Base-by-base conservation (phyloP, 768 basidiomycete species). In the Tylopilus plumbeoviolaceoides region DNA sequence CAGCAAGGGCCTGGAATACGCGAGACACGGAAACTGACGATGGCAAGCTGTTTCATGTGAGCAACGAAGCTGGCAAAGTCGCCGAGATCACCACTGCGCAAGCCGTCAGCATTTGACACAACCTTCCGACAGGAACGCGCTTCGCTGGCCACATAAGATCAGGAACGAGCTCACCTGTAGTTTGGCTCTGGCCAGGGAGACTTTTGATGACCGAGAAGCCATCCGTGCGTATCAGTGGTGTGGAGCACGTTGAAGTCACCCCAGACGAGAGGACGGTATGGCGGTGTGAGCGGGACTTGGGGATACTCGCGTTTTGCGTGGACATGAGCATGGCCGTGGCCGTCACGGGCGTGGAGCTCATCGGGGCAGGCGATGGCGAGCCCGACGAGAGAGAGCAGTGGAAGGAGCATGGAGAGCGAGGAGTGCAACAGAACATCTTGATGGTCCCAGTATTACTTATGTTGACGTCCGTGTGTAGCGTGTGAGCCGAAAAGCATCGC, bases 241-340 rank as follows among this genome's bases (percentile, higher is more conserved):
- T 86, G 83, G 43, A 94, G 77, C 61, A 94, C 79, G 64, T 95
- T 95, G 64, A 95, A 77, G 62, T 94, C 90, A n/a, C 86, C 83
- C 93, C 92, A 94, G 47, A 81, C 79, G 14, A 95, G 76, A 21
- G 81, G 78, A 18, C 84, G 74, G 50, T 78, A 78, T 5, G 91
- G 91, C 17, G 75, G 75, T 1, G 81, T 71, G 30, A 84, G 66
- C 14, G 71, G 70, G 14, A 69, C 57, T 43, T 74, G 67, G 0
- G 79, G 75, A 47, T 70, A 66, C 47, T 73, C 71, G 48, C 77
- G 73, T 52, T 67, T 72, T 44, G 46, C 42, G 44, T 68, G 69
- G 14, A 47, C 40, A 47, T 75, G 72, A 35, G 54, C 62, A 59
- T 77, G 72, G 18, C 50, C 64, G 56, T 75, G 72, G 15, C 57